A percentile compares a stretch with the other conserved stretches of the same genome.
These are phyloP conservation scores for Tilletiopsis washingtonensis DNA, from an alignment of 1,284 basidiomycete species.

Conservation along the genomic window DNA sequence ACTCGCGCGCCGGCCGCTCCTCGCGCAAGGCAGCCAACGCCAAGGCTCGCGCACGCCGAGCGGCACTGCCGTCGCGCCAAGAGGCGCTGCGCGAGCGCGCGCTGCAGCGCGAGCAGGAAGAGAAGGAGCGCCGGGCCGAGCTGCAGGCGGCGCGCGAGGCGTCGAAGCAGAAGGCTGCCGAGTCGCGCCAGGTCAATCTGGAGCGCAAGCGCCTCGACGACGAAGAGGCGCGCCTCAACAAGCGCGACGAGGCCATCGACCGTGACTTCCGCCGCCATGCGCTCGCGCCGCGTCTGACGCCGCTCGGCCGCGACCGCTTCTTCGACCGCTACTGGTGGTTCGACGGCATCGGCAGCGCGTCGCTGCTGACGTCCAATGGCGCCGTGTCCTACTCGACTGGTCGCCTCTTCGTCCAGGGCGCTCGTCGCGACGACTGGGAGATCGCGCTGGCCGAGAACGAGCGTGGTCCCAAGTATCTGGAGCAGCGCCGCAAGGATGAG, in stretches of 20 bases:
- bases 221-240: conserved; percentile 70
- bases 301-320: conserved; percentile 84
- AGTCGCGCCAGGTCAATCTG: conserved; percentile 29
- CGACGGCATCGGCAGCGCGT: conserved; percentile 82
- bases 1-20: background rate
- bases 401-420: conserved; percentile 80
- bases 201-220: conserved; percentile 52
- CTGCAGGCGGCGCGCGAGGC: conserved; percentile 22
- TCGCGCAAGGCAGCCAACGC: background rate
- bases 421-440: conserved; percentile 56
- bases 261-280: conserved; percentile 82
- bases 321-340: conserved; percentile 97
- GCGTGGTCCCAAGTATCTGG: conserved; percentile 9
- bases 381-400: conserved; percentile 73
- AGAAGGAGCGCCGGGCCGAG: conserved; percentile 16
- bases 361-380: conserved; percentile 56
- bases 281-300: conserved; percentile 73
- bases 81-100: conserved; percentile 41
- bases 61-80: conserved; percentile 25
- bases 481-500: conserved; percentile 60
- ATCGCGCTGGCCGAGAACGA: conserved; percentile 53
- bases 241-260: conserved; percentile 75
- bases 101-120: conserved; percentile 29
- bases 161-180: conserved; percentile 25
- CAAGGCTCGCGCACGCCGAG: background rate